Evolutionary conservation across 2,329 filamentous ascomycete species (phyloP).

Genomic region (Aspergillus tanneri): DNA sequence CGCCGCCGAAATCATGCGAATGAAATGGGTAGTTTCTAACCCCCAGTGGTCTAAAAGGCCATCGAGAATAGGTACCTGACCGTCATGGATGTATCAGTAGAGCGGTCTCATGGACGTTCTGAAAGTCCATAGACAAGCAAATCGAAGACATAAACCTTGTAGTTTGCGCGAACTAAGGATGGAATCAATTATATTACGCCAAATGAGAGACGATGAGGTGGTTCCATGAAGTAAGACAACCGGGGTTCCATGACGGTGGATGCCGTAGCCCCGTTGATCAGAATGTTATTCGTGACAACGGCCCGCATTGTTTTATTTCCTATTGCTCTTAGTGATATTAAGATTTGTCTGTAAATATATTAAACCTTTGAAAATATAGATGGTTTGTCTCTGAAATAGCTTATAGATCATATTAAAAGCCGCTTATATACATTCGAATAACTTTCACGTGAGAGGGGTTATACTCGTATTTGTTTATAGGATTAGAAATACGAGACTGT

Average conservation of each 20-base stretch:
- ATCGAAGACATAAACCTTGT: slow-evolving; percentile 31
- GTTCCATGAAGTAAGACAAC: slow-evolving; percentile 36
- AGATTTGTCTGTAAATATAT: too few species aligned
- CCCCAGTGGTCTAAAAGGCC: slow-evolving; percentile 29
- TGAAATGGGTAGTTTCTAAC: slow-evolving; percentile 25
- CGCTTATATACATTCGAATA: too few species aligned
- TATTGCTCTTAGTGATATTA: too few species aligned
- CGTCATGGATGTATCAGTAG: slow-evolving; percentile 35
- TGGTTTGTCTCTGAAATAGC: too few species aligned
- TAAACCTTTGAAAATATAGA: too few species aligned
- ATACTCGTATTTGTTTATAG: too few species aligned
- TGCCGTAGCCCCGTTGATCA: slow-evolving; percentile 31
- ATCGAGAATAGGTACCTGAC: slow-evolving; percentile 32
- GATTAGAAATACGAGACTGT: too few species aligned
- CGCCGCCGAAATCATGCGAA: slow-evolving; percentile 37
- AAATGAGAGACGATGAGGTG: slow-evolving; percentile 37
- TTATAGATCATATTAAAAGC: too few species aligned
- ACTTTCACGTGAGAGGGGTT: too few species aligned
- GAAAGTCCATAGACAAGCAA: slow-evolving; percentile 36
- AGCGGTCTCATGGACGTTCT: slow-evolving; percentile 30
- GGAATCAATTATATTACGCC: slow-evolving; percentile 34
- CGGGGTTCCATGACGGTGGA: slow-evolving; percentile 27
- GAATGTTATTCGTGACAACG: slow-evolving; percentile 28
- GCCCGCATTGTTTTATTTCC: slow-evolving; percentile 20
- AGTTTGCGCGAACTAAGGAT: slow-evolving; percentile 20